Evolutionary conservation across 2,329 filamentous ascomycete genomes (phyloP).

Genomic region (Claviceps digitariae): DNA sequence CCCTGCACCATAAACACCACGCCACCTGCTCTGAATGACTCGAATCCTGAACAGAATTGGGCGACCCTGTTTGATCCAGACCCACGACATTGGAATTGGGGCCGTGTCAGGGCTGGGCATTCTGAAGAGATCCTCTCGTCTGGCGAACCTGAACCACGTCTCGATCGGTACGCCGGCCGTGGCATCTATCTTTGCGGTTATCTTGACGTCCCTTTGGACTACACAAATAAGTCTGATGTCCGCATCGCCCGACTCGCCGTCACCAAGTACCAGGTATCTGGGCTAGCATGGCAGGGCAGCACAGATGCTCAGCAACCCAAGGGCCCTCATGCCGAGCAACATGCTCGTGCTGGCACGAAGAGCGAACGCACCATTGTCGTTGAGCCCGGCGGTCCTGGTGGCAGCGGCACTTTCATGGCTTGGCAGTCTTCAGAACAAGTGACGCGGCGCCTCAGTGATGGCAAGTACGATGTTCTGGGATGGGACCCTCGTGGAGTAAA

Average conservation of each 20-base stretch:
- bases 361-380: constrained; percentile 34
- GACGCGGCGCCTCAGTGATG: constrained; percentile 27
- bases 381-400: constrained; percentile 37
- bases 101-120: constrained; percentile 10
- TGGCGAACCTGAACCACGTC: neutral
- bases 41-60: constrained; percentile 24
- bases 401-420: constrained; percentile 29
- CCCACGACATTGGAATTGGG: constrained; percentile 34
- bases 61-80: constrained; percentile 27
- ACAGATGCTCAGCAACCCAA: constrained; percentile 4
- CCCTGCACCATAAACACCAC: constrained; percentile 30
- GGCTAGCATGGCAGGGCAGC: constrained; percentile 18
- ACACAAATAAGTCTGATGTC: constrained; percentile 28
- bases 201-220: constrained; percentile 34
- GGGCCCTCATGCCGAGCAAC: neutral
- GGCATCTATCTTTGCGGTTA: constrained; percentile 36
- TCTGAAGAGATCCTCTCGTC: neutral
- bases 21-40: constrained; percentile 28
- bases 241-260: constrained; percentile 34
- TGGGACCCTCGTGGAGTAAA: constrained; percentile 43
- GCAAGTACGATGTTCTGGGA: constrained; percentile 33
- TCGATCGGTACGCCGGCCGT: constrained; percentile 23
- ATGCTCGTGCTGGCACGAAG: constrained; percentile 17
- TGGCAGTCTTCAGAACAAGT: constrained; percentile 25
- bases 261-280: constrained; percentile 34